Evolutionary conservation across 2,329 filamentous ascomycete species (phyloP).

Genomic region (Chrysoporthe cubensis): DNA sequence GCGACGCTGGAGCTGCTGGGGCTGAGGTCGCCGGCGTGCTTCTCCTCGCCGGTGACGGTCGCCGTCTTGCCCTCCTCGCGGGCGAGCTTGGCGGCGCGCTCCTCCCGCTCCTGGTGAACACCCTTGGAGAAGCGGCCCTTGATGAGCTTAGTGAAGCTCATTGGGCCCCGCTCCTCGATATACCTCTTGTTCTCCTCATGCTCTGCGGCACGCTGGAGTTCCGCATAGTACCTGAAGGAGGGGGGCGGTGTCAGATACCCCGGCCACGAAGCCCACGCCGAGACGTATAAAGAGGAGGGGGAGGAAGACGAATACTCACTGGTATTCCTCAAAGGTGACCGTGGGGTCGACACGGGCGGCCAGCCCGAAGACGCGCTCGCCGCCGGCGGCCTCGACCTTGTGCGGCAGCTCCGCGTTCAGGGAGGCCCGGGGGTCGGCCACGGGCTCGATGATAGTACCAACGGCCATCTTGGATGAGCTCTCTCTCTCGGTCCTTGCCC

Average conservation of each 20-base stretch:
- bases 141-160: conserved; percentile 19
- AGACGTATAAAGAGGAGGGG: too few relatives aligned
- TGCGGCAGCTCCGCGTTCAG: not conserved
- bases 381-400: not conserved
- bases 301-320: conserved; percentile 12
- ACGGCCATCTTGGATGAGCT: conserved; percentile 17
- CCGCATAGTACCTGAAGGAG: conserved; percentile 12
- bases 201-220: conserved; percentile 16
- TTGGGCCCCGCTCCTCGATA: conserved; percentile 16
- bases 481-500: not conserved
- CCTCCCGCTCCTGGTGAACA: conserved; percentile 18
- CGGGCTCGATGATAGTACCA: conserved; percentile 20
- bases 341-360: conserved; percentile 19
- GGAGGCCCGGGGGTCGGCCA: conserved; percentile 19
- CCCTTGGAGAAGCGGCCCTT: conserved; percentile 24
- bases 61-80: conserved; percentile 1
- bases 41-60: not conserved
- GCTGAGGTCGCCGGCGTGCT: conserved; percentile 6
- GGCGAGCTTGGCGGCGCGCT: conserved; percentile 4
- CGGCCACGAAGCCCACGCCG: not conserved
- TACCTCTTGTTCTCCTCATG: conserved; percentile 18
- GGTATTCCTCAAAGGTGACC: conserved; percentile 21
- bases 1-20: conserved; percentile 25
- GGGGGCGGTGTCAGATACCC: not conserved
- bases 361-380: conserved; percentile 7